Base-by-base conservation (phyloP, 768 basidiomycete genomes). In the Coprinopsis strossmayeri region DNA sequence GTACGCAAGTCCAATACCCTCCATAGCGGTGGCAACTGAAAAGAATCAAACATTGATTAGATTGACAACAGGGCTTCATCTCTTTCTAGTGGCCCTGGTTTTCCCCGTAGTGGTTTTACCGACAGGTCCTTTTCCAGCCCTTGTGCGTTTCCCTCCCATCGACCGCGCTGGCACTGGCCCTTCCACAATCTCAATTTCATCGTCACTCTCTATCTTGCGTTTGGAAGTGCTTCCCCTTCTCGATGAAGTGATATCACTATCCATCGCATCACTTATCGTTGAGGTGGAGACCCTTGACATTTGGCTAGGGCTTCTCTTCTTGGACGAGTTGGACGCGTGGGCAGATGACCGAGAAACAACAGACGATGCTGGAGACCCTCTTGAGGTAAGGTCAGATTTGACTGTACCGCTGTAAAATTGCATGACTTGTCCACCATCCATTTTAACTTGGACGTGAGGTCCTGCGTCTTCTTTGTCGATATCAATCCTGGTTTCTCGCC, bases 401-500 rank as follows among this genome's bases (percentile, higher is more conserved):
- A 32, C 35, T 62, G 58, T 39, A 53, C 59, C 9, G 61, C 65
- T 26, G 48, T 15, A 54, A 32, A 9, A 42, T 3, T 42, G 20
- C 5, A 42, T 4, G 48, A 49, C 21, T 57, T 59, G 17, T 43
- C 46, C 35, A 18, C 49, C 42, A 30, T 58, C 54, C 26, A 55
- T 15, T 20, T 61, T 62, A 18, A 52, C 54, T 46, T 54, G 60
- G 32, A 60, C 30, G 34, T 54, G 55, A 28, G 61, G 53, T 21
- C 52, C 48, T 18, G 60, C 45, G 21, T 55, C 51, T 11, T 67
- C 67, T 20, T 59, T 58, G 25, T 74, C 71, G 38, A 70, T 57
- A 20, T 70, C 63, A 50, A 81, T 58, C 45, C 86, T 71, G 2
- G 82, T 80, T 63, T 89, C 87, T 41, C 85, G 71, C 85, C 86